Evolutionary conservation across 2,329 filamentous ascomycete species (phyloP), one percentile per base, ranked within the genome.

Genomic region (Aspergillus sp.): DNA sequence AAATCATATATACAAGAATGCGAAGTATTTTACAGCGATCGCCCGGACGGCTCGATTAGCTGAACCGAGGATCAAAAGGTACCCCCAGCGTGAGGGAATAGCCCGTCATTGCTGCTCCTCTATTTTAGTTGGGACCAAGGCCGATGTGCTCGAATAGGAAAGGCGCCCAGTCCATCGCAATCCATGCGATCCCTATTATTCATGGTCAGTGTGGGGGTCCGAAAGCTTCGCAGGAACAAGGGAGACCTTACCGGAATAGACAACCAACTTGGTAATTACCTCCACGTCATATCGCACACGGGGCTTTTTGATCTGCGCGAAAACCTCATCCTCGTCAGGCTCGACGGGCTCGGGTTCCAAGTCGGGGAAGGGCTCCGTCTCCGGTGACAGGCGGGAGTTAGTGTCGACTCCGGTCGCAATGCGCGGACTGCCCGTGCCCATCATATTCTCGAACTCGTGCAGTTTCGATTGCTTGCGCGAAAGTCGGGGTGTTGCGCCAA

Each of bases 281-380:
- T 99, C 95, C n/a, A 98, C 94, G 77, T 99, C 95, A 71, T 98
- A 99, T 67, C 93, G 84, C 60, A 97, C 93, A 66, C 95, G 87
- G 52, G 95, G 92, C 77, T 90, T 91, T 63, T 92, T 88, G 57
- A 98, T 82, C 71, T 84, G 87, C 49, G 88, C 89, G 75, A 98
- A 97, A 74, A 98, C 88, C 72, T 96, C 90, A 66, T 83, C 84
- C 73, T 92, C 89, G 52, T 87, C 87, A 31, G 75, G 68, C 49
- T 77, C 75, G 12, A 42, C 36, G 36, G 36, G 36, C 32, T 80
- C 78, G 46, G 71, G 65, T 52, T 73, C 72, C 20, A 74, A 71
- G 20, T 71, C 65, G 20, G 70, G 64, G 24, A 69, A 65, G 3
- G 69, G 65, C 20, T 68, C 66, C 9, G 70, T 68, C 9, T 61